These are phyloP conservation scores for Bondarzewia mesenterica DNA, from an alignment of 1,284 basidiomycete species.

Conservation along the genomic window DNA sequence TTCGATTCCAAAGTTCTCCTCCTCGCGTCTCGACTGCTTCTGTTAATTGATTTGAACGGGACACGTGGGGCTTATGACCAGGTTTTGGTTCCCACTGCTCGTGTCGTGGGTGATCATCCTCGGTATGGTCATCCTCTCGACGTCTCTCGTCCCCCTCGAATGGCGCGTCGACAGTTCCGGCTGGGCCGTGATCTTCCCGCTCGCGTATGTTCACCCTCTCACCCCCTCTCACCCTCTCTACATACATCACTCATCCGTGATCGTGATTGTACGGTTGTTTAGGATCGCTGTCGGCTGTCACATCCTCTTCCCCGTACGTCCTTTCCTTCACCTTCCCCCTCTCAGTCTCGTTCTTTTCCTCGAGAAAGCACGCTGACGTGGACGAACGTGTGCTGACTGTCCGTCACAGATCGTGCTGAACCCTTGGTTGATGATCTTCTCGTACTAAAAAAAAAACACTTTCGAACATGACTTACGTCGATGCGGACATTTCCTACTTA, in stretches of 20 bases:
- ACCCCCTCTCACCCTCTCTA: not conserved
- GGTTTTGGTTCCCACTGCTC: slow-evolving; percentile 39
- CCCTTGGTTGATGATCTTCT: slow-evolving; percentile 43
- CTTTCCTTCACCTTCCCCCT: not conserved
- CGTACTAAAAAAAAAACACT: slow-evolving; percentile 34
- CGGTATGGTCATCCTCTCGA: slow-evolving; percentile 30
- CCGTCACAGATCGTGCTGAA: slow-evolving; percentile 34
- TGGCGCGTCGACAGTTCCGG: slow-evolving; percentile 35
- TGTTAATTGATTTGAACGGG: too few relatives aligned
- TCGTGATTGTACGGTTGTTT: not conserved
- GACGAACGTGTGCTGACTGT: not conserved
- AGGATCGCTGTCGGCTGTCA: slow-evolving; percentile 29
- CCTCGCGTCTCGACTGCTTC: not conserved
- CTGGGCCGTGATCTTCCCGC: slow-evolving; percentile 37
- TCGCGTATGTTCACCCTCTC: slow-evolving; percentile 20
- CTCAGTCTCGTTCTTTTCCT: not conserved
- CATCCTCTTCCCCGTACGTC: slow-evolving; percentile 32
- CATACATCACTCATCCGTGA: slow-evolving; percentile 2
- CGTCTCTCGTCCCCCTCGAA: slow-evolving; percentile 31
- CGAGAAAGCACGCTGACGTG: too few relatives aligned
- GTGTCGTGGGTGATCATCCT: slow-evolving; percentile 32
- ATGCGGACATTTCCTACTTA: not conserved
- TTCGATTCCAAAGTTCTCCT: not conserved
- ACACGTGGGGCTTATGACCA: slow-evolving; percentile 4
- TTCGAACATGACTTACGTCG: not conserved